A percentile compares a stretch with the other conserved stretches of the same genome.
Evolutionary conservation across 1,284 basidiomycete genomes (phyloP).

Genomic region (Sporisorium sorghi): DNA sequence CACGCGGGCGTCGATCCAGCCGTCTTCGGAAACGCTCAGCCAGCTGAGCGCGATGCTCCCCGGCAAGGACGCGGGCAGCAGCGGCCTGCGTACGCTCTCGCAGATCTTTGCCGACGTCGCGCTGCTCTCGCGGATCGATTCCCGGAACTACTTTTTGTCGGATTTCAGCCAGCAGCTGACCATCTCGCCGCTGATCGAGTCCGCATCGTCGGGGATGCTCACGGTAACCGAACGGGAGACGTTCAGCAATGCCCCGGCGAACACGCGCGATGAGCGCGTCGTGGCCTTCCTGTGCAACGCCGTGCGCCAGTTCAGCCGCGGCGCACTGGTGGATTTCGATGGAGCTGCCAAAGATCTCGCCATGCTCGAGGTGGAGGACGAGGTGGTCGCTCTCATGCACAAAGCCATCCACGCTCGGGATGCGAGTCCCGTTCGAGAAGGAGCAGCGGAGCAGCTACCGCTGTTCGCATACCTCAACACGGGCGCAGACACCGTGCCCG

Average conservation of each 20-base stretch:
- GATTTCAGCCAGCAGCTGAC: constrained; percentile 68
- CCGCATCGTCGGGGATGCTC: constrained; percentile 71
- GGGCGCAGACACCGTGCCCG: background rate
- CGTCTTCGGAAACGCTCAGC: constrained; percentile 66
- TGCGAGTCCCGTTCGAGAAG: constrained; percentile 1
- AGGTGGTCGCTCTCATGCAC: constrained; percentile 22
- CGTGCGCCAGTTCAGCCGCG: constrained; percentile 69
- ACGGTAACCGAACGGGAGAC: constrained; percentile 73
- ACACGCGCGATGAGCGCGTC: constrained; percentile 71
- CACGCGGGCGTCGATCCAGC: constrained; percentile 71
- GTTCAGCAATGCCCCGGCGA: constrained; percentile 72
- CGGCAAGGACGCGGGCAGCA: background rate
- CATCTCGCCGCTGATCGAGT: constrained; percentile 68
- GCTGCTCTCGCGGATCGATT: constrained; percentile 73
- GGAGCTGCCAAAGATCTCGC: constrained; percentile 68
- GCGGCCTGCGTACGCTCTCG: constrained; percentile 62
- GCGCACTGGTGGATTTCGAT: constrained; percentile 70
- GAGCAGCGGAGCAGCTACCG: constrained; percentile 15
- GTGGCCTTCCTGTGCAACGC: constrained; percentile 69
- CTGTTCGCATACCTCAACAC: constrained; percentile 30
- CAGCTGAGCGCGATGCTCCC: constrained; percentile 71
- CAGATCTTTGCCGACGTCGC: constrained; percentile 73
- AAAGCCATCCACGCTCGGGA: constrained; percentile 21
- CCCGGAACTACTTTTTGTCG: constrained; percentile 72
- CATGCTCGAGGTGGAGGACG: constrained; percentile 69